Evolutionary conservation across 164 flowering plant genomes (phyloP).

Genomic region (Aristolochia californica): DNA sequence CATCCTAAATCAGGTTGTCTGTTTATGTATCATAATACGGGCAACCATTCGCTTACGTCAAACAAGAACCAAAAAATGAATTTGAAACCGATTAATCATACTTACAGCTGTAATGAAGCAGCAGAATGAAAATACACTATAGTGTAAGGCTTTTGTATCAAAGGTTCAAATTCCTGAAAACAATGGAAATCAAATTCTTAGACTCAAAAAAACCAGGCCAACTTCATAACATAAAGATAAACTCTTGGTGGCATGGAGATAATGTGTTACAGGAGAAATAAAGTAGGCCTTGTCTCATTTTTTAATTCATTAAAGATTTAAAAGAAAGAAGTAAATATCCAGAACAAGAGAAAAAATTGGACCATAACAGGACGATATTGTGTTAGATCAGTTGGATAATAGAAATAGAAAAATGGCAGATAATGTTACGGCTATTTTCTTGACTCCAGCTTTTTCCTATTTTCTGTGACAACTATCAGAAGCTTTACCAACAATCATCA

Average conservation of each 20-base stretch:
- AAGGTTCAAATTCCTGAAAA: conserved; percentile 92
- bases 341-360: neutral
- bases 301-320: neutral
- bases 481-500: too few relatives aligned
- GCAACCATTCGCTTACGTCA: neutral
- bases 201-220: conserved; percentile 3
- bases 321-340: neutral
- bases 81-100: conserved; percentile 3
- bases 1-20: conserved; percentile 97
- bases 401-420: too few relatives aligned
- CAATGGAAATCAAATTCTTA: neutral
- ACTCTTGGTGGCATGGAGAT: too few relatives aligned
- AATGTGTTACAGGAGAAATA: neutral
- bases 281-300: neutral
- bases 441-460: too few relatives aligned
- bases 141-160: conserved; percentile 91
- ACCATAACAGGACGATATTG: neutral
- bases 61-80: too few relatives aligned
- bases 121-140: conserved; percentile 97
- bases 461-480: too few relatives aligned
- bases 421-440: too few relatives aligned
- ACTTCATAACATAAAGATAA: too few relatives aligned
- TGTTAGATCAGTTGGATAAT: too few relatives aligned
- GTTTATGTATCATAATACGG: conserved; percentile 11
- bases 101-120: conserved; percentile 89